These are phyloP conservation scores for Rauvolfia tetraphylla DNA, from an alignment of 257 asterid genomes.

Conservation along the genomic window DNA sequence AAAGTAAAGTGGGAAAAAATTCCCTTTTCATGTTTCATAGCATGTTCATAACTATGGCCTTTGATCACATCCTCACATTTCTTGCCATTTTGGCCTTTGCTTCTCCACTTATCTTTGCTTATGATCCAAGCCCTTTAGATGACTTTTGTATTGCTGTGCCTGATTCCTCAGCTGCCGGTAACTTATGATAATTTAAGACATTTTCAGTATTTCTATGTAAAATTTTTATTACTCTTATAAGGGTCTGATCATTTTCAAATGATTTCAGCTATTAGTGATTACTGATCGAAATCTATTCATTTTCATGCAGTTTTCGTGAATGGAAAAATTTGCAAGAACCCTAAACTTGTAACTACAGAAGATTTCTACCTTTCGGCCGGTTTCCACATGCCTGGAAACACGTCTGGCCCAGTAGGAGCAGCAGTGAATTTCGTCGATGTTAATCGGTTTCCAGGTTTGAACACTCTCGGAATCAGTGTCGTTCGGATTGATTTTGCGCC, in stretches of 20 bases:
- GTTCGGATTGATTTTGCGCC: slow-evolving; percentile 4
- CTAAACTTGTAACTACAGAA: not conserved
- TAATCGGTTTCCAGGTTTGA: not conserved
- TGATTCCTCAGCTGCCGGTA: too few species aligned
- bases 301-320: not conserved
- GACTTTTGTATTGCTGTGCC: too few species aligned
- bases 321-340: slow-evolving; percentile 4
- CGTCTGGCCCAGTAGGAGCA: not conserved
- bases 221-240: too few species aligned
- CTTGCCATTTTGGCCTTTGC: not conserved
- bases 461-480: not conserved
- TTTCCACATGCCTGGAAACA: not conserved
- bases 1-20: too few species aligned
- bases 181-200: not conserved
- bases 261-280: too few species aligned
- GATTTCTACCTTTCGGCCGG: slow-evolving; percentile 3
- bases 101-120: too few species aligned
- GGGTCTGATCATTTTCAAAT: too few species aligned
- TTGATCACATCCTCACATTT: not conserved
- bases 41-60: not conserved
- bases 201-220: too few species aligned
- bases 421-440: not conserved
- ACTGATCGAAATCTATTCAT: not conserved
- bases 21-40: too few species aligned
- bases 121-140: too few species aligned